Evolutionary conservation across 495 filamentous ascomycete species (phyloP).

Genomic region (Pyrenopolyporus hunteri): DNA sequence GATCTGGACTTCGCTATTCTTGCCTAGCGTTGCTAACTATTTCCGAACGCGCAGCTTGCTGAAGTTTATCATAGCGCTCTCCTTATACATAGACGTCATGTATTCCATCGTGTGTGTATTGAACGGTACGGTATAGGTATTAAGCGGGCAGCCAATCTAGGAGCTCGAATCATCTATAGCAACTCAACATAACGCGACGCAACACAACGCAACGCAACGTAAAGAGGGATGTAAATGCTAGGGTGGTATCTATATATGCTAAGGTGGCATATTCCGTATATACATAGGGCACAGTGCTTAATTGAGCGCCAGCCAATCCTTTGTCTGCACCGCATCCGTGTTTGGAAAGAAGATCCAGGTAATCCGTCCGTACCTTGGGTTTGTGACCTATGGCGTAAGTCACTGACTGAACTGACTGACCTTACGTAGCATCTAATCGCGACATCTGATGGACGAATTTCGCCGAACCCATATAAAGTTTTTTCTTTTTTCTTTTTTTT

Average conservation of each 20-base stretch:
- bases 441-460: slow-evolving; percentile 31
- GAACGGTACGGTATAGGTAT: no score
- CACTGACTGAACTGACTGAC: background rate
- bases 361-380: slow-evolving; percentile 22
- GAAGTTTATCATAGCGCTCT: no score
- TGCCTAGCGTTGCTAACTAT: background rate
- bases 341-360: slow-evolving; percentile 15
- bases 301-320: slow-evolving; percentile 30
- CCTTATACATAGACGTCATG: no score
- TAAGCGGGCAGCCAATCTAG: no score
- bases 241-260: no score
- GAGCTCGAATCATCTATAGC: no score
- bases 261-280: background rate
- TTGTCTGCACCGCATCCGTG: slow-evolving; percentile 24
- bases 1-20: slow-evolving; percentile 10
- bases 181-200: no score
- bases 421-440: slow-evolving; percentile 26
- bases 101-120: no score
- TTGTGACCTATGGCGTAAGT: slow-evolving; percentile 22
- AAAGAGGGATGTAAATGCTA: no score
- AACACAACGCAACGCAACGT: no score
- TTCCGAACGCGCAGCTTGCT: slow-evolving; percentile 6
- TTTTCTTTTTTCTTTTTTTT: slow-evolving; percentile 6
- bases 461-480: slow-evolving; percentile 19
- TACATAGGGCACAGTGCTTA: background rate